Percentiles rank a stretch among this genome's conserved stretches.
Evolutionary conservation across 805 yeast species (phyloP).

Genomic region (Hanseniaspora osmophila): DNA sequence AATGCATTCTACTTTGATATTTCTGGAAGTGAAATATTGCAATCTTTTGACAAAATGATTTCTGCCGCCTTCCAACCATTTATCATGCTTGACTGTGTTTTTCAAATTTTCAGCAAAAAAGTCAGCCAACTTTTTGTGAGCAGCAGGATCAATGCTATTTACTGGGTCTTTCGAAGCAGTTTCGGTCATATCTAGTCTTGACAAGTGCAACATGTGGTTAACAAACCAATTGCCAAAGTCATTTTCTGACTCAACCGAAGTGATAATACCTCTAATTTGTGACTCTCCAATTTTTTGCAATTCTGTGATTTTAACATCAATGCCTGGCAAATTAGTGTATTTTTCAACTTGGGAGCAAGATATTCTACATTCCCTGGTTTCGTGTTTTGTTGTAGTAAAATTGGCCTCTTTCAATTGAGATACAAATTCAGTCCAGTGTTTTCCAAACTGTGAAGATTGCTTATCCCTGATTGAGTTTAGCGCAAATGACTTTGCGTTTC

Average conservation of each 20-base stretch:
- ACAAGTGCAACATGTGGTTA: conserved; percentile 23
- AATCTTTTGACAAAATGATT: conserved; percentile 29
- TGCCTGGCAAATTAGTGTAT: conserved; percentile 11
- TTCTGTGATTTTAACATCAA: conserved; percentile 23
- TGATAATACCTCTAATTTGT: conserved; percentile 27
- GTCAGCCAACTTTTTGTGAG: conserved; percentile 22
- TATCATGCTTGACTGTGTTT: conserved; percentile 32
- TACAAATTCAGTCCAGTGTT: conserved; percentile 18
- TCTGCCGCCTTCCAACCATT: conserved; percentile 36
- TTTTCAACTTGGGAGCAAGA: not conserved
- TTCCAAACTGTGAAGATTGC: conserved; percentile 17
- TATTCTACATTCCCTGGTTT: conserved; percentile 4
- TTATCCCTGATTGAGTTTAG: conserved; percentile 22
- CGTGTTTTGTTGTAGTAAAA: conserved; percentile 1
- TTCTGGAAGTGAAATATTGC: conserved; percentile 35
- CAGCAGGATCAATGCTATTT: conserved; percentile 10
- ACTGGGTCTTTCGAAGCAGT: conserved; percentile 6
- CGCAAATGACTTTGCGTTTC: conserved; percentile 10
- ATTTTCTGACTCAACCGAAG: conserved; percentile 17
- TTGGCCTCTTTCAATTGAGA: not conserved
- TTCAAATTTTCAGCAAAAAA: conserved; percentile 34
- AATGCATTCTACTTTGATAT: conserved; percentile 37
- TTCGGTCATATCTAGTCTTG: conserved; percentile 19
- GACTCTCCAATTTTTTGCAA: conserved; percentile 16
- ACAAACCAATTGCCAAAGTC: conserved; percentile 26